Evolutionary conservation across 2,329 filamentous ascomycete genomes (phyloP).

Genomic region (Trichoderma sp.): DNA sequence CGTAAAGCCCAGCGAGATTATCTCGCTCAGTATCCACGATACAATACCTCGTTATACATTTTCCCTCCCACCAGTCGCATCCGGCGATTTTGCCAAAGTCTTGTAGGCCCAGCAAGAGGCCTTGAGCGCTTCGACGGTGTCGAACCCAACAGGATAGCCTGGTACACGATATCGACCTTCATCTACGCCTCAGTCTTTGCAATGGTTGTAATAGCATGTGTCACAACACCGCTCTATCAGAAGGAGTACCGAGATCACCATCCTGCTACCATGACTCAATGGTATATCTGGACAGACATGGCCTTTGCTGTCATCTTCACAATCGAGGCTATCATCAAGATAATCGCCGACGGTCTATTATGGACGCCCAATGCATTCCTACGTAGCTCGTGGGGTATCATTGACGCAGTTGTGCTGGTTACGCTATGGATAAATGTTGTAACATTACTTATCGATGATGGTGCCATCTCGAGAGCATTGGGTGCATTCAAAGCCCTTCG

Average conservation of each 20-base stretch:
- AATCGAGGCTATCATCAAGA: slow-evolving; percentile 83
- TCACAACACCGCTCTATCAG: slow-evolving; percentile 93
- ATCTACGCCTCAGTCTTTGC: slow-evolving; percentile 92
- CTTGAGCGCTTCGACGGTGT: slow-evolving; percentile 84
- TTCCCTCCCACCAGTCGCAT: slow-evolving; percentile 78
- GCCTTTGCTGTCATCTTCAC: slow-evolving; percentile 87
- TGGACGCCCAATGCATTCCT: slow-evolving; percentile 98
- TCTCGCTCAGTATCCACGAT: slow-evolving; percentile 78
- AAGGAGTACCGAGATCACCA: slow-evolving; percentile 73
- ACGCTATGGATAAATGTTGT: slow-evolving; percentile 95
- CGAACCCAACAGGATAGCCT: slow-evolving; percentile 81
- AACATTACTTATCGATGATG: slow-evolving; percentile 77
- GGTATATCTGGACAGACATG: slow-evolving; percentile 94
- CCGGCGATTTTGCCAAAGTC: slow-evolving; percentile 77
- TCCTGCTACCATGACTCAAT: slow-evolving; percentile 65
- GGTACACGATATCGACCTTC: slow-evolving; percentile 91
- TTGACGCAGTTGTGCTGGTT: slow-evolving; percentile 85
- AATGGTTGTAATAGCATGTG: slow-evolving; percentile 95
- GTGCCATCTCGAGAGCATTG: slow-evolving; percentile 82
- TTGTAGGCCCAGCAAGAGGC: slow-evolving; percentile 89
- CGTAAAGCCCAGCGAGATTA: slow-evolving; percentile 91
- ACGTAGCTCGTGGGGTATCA: slow-evolving; percentile 93
- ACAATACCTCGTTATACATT: slow-evolving; percentile 89
- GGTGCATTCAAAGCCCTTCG: slow-evolving; percentile 96
- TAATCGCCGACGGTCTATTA: slow-evolving; percentile 91